Conservation (phyloP, 228 moss, liverwort and hornwort species). For the Sphagnum fallax region DNA sequence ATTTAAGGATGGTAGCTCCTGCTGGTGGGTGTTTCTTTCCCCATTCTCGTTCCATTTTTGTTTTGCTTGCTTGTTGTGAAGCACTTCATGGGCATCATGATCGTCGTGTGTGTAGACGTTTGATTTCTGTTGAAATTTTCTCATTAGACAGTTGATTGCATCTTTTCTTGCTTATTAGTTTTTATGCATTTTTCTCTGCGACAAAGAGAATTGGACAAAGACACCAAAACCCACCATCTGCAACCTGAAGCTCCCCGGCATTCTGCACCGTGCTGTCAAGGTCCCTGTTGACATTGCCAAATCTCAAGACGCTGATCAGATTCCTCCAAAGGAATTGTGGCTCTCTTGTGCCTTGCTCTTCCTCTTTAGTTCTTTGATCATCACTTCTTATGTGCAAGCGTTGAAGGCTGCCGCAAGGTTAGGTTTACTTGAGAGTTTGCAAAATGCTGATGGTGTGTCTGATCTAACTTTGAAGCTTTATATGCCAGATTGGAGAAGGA, state of each 20-base stretch:
- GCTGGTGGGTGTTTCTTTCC: too few relatives aligned
- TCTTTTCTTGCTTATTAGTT: conserved; percentile 88
- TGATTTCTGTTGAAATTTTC: conserved; percentile 16
- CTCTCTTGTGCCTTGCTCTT: too few relatives aligned
- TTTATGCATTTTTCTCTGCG: conserved; percentile 92
- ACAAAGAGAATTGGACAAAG: conserved; percentile 96
- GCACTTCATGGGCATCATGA: too few relatives aligned
- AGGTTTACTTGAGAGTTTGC: background rate
- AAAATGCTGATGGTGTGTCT: background rate
- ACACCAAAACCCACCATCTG: conserved; percentile 83
- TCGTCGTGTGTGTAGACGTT: too few relatives aligned
- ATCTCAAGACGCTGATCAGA: conserved; percentile 96
- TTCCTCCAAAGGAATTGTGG: background rate
- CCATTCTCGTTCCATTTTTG: too few relatives aligned
- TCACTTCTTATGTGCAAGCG: too few relatives aligned
- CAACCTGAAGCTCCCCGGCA: conserved; percentile 98
- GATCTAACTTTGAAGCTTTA: background rate
- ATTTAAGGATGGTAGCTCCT: too few relatives aligned
- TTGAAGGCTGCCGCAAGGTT: background rate
- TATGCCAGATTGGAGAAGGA: conserved; percentile 84
- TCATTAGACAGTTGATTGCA: conserved; percentile 98
- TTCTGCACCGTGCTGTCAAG: conserved; percentile 95
- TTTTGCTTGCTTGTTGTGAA: too few relatives aligned
- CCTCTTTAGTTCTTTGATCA: background rate
- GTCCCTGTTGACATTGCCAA: conserved; percentile 96